Conservation (phyloP, 441 rosid genomes). For the Adansonia gregorii region DNA sequence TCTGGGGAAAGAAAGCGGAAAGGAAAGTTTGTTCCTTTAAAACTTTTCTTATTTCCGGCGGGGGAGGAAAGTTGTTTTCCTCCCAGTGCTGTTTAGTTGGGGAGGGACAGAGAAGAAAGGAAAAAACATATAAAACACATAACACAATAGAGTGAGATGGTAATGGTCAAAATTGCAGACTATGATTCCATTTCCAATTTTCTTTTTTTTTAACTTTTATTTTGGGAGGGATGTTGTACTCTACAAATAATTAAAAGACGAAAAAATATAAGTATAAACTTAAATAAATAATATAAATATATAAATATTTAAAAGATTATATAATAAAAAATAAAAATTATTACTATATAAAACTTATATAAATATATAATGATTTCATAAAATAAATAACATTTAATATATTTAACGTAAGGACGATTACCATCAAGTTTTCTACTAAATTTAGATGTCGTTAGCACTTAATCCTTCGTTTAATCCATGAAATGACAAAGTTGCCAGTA, state of each 20-base stretch:
- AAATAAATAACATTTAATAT: no score
- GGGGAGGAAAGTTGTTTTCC: constrained; percentile 8
- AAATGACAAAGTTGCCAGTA: constrained; percentile 10
- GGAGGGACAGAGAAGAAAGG: constrained; percentile 30
- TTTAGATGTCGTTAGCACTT: neutral
- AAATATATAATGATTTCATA: no score
- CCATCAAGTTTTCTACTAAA: neutral
- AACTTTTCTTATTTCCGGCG: constrained; percentile 8
- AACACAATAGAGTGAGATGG: neutral
- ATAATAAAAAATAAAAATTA: no score
- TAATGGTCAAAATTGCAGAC: constrained; percentile 27
- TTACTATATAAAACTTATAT: no score
- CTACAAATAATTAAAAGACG: no score
- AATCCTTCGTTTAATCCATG: neutral
- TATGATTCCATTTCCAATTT: constrained; percentile 19
- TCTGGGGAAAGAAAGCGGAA: constrained; percentile 10
- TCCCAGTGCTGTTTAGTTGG: constrained; percentile 19
- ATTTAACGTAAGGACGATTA: neutral
- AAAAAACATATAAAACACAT: neutral
- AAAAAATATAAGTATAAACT: no score
- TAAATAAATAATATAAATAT: no score
- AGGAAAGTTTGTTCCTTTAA: constrained; percentile 21
- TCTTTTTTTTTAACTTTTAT: neutral
- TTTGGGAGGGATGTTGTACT: neutral
- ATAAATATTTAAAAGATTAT: no score